Evolutionary conservation across 805 yeast genomes (phyloP).

Genomic region (Suhomyces sp.): DNA sequence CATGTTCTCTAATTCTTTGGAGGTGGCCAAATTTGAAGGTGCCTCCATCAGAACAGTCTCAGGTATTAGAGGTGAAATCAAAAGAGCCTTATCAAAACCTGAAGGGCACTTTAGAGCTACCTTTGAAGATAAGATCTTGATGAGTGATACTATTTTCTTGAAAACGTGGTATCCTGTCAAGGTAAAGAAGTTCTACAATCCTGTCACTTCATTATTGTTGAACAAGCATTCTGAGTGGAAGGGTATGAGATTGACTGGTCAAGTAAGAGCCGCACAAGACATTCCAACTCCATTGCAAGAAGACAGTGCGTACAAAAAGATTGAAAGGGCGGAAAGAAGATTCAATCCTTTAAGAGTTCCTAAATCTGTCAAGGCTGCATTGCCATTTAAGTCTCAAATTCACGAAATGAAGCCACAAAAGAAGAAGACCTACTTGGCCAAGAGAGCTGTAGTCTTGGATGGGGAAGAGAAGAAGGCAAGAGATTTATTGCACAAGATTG

Average conservation of each 20-base stretch:
- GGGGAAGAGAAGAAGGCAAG: conserved; percentile 95
- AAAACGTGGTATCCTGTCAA: conserved; percentile 97
- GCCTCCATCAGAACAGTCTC: conserved; percentile 95
- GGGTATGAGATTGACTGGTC: conserved; percentile 95
- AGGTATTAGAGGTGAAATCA: conserved; percentile 96
- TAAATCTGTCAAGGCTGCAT: conserved; percentile 62
- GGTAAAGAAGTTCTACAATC: conserved; percentile 89
- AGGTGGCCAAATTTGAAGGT: conserved; percentile 97
- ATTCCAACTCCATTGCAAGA: conserved; percentile 58
- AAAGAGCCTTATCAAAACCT: conserved; percentile 88
- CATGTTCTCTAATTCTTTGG: conserved; percentile 89
- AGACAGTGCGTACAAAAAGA: conserved; percentile 57
- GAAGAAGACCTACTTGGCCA: conserved; percentile 73
- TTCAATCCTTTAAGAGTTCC: conserved; percentile 91
- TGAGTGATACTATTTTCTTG: conserved; percentile 85
- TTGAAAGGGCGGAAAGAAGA: conserved; percentile 79
- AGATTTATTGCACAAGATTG: conserved; percentile 79
- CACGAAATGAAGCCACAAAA: conserved; percentile 84
- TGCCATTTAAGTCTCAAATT: conserved; percentile 92
- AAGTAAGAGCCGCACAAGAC: conserved; percentile 74
- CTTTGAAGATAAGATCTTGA: conserved; percentile 88
- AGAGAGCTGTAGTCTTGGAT: conserved; percentile 89
- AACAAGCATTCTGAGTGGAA: conserved; percentile 82
- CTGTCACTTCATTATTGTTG: conserved; percentile 86
- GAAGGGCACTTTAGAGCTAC: conserved; percentile 96